Evolutionary conservation across 371 early-diverging fungal species (phyloP).

Genomic region (Rhizomucor miehei): DNA sequence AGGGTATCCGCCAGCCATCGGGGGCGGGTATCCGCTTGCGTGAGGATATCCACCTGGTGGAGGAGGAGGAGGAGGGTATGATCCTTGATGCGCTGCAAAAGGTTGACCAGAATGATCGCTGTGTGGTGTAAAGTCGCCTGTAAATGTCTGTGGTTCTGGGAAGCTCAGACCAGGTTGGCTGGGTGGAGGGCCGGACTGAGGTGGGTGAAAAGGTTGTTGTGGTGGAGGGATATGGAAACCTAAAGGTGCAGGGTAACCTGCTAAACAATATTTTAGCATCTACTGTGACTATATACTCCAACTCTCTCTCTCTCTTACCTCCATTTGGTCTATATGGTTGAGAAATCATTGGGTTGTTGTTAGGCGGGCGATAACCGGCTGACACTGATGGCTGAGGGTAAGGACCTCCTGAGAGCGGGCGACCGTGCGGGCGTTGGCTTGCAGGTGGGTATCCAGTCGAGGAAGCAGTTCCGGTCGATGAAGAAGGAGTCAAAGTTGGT

Average conservation of each 20-base stretch:
- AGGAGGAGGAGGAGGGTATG: slow-evolving; percentile 7
- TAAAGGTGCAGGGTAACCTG: slow-evolving; percentile 2
- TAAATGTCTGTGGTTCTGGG: slow-evolving; percentile 14
- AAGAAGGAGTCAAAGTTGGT: slow-evolving; percentile 9
- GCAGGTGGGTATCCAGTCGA: slow-evolving; percentile 13
- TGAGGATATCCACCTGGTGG: slow-evolving; percentile 12
- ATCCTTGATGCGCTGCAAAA: slow-evolving; percentile 20
- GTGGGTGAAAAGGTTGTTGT: slow-evolving; percentile 9
- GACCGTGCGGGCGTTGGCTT: slow-evolving; percentile 6
- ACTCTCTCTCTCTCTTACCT: neutral
- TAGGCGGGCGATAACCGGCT: neutral
- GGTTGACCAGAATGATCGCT: slow-evolving; percentile 10
- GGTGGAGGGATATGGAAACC: slow-evolving; percentile 1
- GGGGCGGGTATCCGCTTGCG: slow-evolving; percentile 6
- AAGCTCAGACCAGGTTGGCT: slow-evolving; percentile 8
- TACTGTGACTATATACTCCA: too few species aligned
- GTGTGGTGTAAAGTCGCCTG: slow-evolving; percentile 9
- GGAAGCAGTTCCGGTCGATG: slow-evolving; percentile 13
- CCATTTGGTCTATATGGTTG: neutral
- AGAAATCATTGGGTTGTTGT: neutral
- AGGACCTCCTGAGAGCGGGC: neutral
- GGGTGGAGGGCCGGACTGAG: slow-evolving; percentile 7
- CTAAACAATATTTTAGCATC: too few species aligned
- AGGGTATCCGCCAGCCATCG: slow-evolving; percentile 6
- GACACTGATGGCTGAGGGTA: neutral